Percentiles rank a stretch among this genome's conserved stretches.
phyloP scores from a whole-genome alignment of 495 filamentous ascomycete species.

The Penicillium flavigenum region DNA sequence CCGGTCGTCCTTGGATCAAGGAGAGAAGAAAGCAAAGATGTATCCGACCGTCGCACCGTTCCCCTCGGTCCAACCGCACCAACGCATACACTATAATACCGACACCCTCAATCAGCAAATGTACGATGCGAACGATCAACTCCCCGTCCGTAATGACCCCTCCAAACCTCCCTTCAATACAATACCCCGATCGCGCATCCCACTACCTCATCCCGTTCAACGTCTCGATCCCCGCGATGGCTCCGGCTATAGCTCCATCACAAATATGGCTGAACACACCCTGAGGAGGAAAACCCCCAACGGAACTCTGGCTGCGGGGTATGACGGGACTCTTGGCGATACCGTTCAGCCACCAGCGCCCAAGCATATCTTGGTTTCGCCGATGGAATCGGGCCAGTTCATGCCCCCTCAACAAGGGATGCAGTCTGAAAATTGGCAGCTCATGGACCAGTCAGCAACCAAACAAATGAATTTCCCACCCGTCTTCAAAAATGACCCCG shows the following conservation, averaged over 20 bases:
- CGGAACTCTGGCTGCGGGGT: slow-evolving; percentile 88
- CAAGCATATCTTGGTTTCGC: slow-evolving; percentile 88
- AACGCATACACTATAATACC: slow-evolving; percentile 39
- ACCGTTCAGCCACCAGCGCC: slow-evolving; percentile 64
- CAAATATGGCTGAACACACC: slow-evolving; percentile 63
- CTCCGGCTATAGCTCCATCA: slow-evolving; percentile 22
- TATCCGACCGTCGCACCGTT: slow-evolving; percentile 48
- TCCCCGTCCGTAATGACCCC: slow-evolving; percentile 31
- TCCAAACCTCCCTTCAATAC: slow-evolving; percentile 31
- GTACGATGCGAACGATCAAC: slow-evolving; percentile 36
- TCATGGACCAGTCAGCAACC: slow-evolving; percentile 29
- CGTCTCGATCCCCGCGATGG: slow-evolving; percentile 35
- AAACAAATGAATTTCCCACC: slow-evolving; percentile 46
- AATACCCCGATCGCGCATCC: slow-evolving; percentile 35
- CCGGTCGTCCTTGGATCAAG: slow-evolving; percentile 2
- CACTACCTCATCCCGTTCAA: slow-evolving; percentile 48
- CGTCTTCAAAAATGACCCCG: slow-evolving; percentile 40
- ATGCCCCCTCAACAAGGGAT: slow-evolving; percentile 30
- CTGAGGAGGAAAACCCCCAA: slow-evolving; percentile 91
- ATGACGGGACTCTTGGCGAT: slow-evolving; percentile 82
- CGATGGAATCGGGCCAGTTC: slow-evolving; percentile 44
- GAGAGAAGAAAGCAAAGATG: slow-evolving; percentile 34
- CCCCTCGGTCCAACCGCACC: slow-evolving; percentile 48
- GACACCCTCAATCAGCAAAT: slow-evolving; percentile 27
- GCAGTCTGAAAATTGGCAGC: slow-evolving; percentile 35